Conservation (phyloP, 371 early-diverging fungal genomes). For the Mucor piriformis region DNA sequence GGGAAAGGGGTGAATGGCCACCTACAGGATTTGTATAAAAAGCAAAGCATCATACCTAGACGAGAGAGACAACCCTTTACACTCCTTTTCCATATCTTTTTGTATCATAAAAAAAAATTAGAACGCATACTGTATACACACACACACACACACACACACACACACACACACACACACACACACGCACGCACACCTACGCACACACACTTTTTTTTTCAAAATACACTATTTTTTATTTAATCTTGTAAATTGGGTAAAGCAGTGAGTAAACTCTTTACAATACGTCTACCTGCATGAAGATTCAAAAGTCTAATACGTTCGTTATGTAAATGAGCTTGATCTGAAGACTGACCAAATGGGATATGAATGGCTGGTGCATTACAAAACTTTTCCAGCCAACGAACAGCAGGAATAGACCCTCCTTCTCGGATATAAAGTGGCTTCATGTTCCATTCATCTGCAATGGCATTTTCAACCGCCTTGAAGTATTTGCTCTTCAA, state of each 20-base stretch:
- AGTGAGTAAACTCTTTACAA: conserved; percentile 48
- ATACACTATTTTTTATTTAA: neutral
- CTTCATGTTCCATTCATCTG: conserved; percentile 64
- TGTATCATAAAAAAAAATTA: no score
- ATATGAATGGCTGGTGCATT: conserved; percentile 74
- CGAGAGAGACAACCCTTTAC: neutral
- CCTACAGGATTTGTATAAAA: conserved; percentile 22
- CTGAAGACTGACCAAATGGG: conserved; percentile 83
- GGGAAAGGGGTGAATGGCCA: conserved; percentile 47
- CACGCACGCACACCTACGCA: no score
- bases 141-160: no score
- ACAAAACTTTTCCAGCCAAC: conserved; percentile 77
- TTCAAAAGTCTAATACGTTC: conserved; percentile 80
- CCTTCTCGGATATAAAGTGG: conserved; percentile 78
- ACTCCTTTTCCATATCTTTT: neutral
- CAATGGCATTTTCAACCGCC: conserved; percentile 69
- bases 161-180: neutral
- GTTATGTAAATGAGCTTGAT: conserved; percentile 82
- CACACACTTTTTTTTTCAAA: neutral
- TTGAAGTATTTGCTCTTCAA: conserved; percentile 67
- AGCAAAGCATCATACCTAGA: conserved; percentile 1
- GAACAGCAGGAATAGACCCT: conserved; percentile 82
- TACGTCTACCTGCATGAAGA: conserved; percentile 67
- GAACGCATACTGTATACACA: no score
- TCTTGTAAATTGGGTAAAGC: conserved; percentile 6